Base-by-base conservation (phyloP, 2,329 filamentous ascomycete species). In the Colletotrichum aenigma region DNA sequence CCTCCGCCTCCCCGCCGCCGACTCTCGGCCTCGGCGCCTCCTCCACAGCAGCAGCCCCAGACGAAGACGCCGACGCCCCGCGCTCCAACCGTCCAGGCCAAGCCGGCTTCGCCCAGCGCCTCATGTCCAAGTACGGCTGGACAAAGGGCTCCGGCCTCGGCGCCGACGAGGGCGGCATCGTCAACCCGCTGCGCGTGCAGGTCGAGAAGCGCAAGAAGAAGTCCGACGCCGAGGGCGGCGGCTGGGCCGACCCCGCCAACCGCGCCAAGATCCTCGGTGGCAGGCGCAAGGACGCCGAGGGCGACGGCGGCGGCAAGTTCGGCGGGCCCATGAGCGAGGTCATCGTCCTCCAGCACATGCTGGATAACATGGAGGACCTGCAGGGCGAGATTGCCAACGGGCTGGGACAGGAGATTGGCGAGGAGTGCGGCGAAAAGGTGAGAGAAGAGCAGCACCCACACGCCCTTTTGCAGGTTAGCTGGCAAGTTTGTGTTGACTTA, bases 61-160 rank as follows among this genome's bases (percentile, higher is more conserved):
- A 82, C 26, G 84, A 86, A 78, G 83, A 85, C 43, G 81, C 82
- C 15, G 83, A 87, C 43, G 77, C 38, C 73, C 84, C 88, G 36
- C 91, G 91, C 48, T 93, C 93, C 56, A 91, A 87, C 72, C 92
- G 93, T 4, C 95, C 96, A 0, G 95, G 95, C 18, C 94, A 98
- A 83, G 91, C 93, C 78, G 94, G 93, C 67, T 98, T 98, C 83
- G 97, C 95, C 1, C 92, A 96, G 78, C 94, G 96, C 38, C 91
- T 98, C 71, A 95, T 99, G 92, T 91, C 92, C 76, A 98, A 98
- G 83, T 97, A 98, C 85, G 97, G 97, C 71, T 98, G 96, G 95
- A 93, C 93, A 43, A 94, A 96, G 81, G 97, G 97, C 28, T 91
- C 93, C 77, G 97, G 97, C 24, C 91, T 99, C 6, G 97, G 97